Evolutionary conservation across 768 basidiomycete species (phyloP).

Genomic region (Sistotremastrum suecicum): DNA sequence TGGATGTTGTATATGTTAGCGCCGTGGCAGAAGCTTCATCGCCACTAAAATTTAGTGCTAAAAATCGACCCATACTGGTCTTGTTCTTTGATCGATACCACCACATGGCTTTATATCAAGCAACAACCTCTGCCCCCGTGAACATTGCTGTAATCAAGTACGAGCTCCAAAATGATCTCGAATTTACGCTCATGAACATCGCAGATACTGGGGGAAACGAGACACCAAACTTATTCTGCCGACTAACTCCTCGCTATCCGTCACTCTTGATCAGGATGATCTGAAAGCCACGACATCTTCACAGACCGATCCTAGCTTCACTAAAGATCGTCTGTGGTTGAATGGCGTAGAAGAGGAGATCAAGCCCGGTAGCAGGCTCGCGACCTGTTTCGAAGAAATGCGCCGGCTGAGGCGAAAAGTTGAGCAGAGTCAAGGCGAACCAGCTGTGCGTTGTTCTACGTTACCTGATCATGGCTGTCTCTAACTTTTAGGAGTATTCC

Average conservation of each 20-base stretch:
- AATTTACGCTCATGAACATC: slow-evolving; percentile 2
- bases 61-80: too few species aligned
- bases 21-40: too few species aligned
- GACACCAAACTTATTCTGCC: slow-evolving; percentile 91
- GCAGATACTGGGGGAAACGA: slow-evolving; percentile 97
- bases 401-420: slow-evolving; percentile 55
- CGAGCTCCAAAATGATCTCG: slow-evolving; percentile 9
- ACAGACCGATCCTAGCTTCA: slow-evolving; percentile 62
- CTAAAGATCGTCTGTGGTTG: slow-evolving; percentile 78
- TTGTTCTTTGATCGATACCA: too few species aligned
- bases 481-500: slow-evolving; percentile 1
- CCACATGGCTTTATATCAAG: slow-evolving; percentile 37
- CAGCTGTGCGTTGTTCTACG: slow-evolving; percentile 37
- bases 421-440: slow-evolving; percentile 52
- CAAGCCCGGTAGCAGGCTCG: slow-evolving; percentile 61
- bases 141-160: slow-evolving; percentile 99
- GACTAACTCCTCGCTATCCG: slow-evolving; percentile 96
- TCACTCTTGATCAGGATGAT: slow-evolving; percentile 94
- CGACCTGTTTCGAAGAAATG: slow-evolving; percentile 81
- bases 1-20: too few species aligned
- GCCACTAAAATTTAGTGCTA: too few species aligned
- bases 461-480: slow-evolving; percentile 1
- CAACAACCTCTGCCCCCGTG: slow-evolving; percentile 85
- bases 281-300: slow-evolving; percentile 89
- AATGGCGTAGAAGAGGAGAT: slow-evolving; percentile 89